Evolutionary conservation across 192 early-diverging fungal species (phyloP).

Genomic region (Coemansia sp.): DNA sequence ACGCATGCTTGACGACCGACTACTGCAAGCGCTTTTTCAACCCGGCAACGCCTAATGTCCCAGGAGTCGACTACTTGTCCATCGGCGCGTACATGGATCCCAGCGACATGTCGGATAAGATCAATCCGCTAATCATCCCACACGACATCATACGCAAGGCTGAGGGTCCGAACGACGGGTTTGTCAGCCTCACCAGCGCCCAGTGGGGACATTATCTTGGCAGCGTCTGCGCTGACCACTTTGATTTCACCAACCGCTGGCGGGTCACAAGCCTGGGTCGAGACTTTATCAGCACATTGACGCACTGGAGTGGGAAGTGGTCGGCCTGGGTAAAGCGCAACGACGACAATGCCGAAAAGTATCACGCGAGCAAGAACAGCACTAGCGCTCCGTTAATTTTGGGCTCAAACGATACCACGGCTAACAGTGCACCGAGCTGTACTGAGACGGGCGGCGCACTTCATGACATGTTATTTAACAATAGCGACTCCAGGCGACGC

Average conservation of each 20-base stretch:
- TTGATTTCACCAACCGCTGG: slow-evolving; percentile 73
- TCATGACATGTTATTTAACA: slow-evolving; percentile 10
- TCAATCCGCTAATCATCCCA: slow-evolving; percentile 75
- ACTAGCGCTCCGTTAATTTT: not conserved
- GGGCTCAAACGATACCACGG: not conserved
- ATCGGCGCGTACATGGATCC: slow-evolving; percentile 74
- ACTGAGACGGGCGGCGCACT: not conserved
- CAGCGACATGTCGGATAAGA: slow-evolving; percentile 60
- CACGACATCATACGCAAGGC: slow-evolving; percentile 72
- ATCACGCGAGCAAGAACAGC: not conserved
- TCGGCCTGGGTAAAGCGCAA: slow-evolving; percentile 36
- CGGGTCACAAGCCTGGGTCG: slow-evolving; percentile 36
- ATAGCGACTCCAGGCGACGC: slow-evolving; percentile 25
- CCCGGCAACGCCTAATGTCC: slow-evolving; percentile 76
- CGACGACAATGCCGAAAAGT: not conserved
- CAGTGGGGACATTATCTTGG: slow-evolving; percentile 87
- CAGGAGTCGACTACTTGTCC: slow-evolving; percentile 75
- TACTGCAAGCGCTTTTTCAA: slow-evolving; percentile 88
- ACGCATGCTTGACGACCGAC: slow-evolving; percentile 85
- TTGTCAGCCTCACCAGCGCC: slow-evolving; percentile 81
- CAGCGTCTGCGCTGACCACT: slow-evolving; percentile 83
- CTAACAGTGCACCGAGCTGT: not conserved
- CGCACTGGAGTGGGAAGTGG: slow-evolving; percentile 48
- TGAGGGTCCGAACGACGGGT: slow-evolving; percentile 92
- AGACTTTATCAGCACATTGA: slow-evolving; percentile 42